Evolutionary conservation across 2,329 filamentous ascomycete species (phyloP).

Genomic region (Aureobasidium sp.): DNA sequence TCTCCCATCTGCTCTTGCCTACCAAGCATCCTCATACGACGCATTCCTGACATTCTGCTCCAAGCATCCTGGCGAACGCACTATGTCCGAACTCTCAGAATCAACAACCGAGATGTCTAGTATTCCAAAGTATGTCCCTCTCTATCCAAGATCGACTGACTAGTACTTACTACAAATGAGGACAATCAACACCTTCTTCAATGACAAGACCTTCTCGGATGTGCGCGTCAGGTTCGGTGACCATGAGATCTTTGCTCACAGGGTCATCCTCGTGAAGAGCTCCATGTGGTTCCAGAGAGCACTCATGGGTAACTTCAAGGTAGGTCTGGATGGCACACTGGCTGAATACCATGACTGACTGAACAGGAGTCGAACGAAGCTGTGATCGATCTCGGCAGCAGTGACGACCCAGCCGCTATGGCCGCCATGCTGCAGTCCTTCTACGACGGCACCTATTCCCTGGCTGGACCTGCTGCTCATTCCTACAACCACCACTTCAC

Average conservation of each 20-base stretch:
- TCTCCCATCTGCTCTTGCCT: too few species aligned
- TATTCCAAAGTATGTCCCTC: too few species aligned
- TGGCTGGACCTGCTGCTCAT: background rate
- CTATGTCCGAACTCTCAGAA: too few species aligned
- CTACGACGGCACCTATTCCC: background rate
- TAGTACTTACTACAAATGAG: background rate
- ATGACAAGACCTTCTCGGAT: background rate
- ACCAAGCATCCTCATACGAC: too few species aligned
- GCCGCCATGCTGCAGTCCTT: background rate
- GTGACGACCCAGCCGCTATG: background rate
- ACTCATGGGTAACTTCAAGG: background rate
- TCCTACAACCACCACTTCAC: background rate
- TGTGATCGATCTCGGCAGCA: background rate
- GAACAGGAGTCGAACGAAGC: background rate
- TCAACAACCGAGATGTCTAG: too few species aligned
- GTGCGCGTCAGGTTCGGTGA: background rate
- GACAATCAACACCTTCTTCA: background rate
- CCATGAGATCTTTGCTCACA: background rate
- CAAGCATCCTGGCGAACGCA: too few species aligned
- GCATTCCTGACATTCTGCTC: too few species aligned
- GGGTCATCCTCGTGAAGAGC: background rate
- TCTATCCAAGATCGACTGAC: background rate
- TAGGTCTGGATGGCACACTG: too few species aligned
- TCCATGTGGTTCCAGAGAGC: background rate
- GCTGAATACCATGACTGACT: background rate